These are phyloP conservation scores for Capronia americana DNA, from an alignment of 2,329 filamentous ascomycete genomes.

Conservation along the genomic window DNA sequence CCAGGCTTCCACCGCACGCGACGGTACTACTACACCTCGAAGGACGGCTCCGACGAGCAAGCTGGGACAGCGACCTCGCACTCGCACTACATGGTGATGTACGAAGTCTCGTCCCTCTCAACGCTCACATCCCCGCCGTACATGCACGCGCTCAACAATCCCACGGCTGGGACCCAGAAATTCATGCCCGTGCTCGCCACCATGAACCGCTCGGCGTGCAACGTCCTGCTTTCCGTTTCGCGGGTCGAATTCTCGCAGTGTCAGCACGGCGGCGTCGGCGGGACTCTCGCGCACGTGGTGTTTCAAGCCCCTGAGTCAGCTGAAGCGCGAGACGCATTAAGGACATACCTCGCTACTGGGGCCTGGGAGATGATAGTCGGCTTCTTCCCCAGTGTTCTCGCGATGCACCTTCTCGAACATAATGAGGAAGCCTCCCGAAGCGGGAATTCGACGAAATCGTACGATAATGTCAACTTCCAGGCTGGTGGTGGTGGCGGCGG, in stretches of 20 bases:
- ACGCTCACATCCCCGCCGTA: conserved; percentile 23
- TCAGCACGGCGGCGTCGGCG: conserved; percentile 9
- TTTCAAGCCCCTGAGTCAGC: conserved; percentile 9
- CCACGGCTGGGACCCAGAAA: conserved; percentile 69
- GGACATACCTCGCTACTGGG: conserved; percentile 3
- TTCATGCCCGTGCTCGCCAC: conserved; percentile 62
- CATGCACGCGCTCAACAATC: conserved; percentile 30
- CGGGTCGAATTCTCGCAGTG: conserved; percentile 17
- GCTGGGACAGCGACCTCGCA: background rate
- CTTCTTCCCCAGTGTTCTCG: conserved; percentile 13
- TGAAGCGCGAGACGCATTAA: background rate
- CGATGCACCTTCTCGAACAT: conserved; percentile 26
- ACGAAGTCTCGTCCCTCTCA: conserved; percentile 22
- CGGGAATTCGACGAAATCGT: conserved; percentile 27
- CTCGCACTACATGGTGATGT: conserved; percentile 26
- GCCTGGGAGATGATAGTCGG: background rate
- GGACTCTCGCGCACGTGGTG: conserved; percentile 19
- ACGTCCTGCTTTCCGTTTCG: conserved; percentile 15
- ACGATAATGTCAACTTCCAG: conserved; percentile 23
- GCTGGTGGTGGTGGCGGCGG: background rate
- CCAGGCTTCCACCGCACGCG: conserved; percentile 27
- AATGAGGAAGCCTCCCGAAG: conserved; percentile 14
- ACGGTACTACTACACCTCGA: conserved; percentile 18
- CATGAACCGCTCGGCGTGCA: conserved; percentile 26
- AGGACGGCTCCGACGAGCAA: background rate